Evolutionary conservation across 2,329 filamentous ascomycete species (phyloP), one percentile per base, ranked within the genome.

Genomic region (Penicillium expansum): DNA sequence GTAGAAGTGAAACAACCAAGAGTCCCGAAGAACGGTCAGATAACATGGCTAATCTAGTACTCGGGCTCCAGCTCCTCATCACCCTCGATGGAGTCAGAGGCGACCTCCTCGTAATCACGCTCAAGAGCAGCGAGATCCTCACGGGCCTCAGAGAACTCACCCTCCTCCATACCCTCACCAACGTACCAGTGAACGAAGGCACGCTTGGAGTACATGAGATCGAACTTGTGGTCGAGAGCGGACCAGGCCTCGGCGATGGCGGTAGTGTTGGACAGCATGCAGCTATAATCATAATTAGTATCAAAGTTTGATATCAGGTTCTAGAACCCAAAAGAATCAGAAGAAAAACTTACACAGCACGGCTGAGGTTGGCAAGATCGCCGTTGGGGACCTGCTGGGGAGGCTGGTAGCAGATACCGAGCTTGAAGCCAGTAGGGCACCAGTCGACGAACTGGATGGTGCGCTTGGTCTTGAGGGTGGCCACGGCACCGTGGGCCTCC

Each of bases 111-210:
- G 82, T 99, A 99, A 77, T 99, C 93, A 69, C 92, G 89, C 86
- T 99, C 94, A 63, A 99, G 86, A 69, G 94, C 94, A 77, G 94
- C 94, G 77, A 99, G 83, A 82, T 99, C 94, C 83, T 99, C 94
- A 78, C 94, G 92, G 65, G 94, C 94, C 84, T 99, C 94, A 56
- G 91, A 96, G 86, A 99, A 99, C 81, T 99, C 94, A 79, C 94
- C 94, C 80, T 99, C 94, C 85, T 99, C 94, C 94, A 99, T 99
- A 87, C 94, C 94, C 85, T 97, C 94, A 82, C 94, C 94, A 75
- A 99, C 94, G 73, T 97, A 99, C 94, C 94, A 99, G 83, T 99
- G 94, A 65, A 99, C 94, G 81, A 99, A 99, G 62, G 94, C 94
- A 83, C 94, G 94, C 89, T 99, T 99, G 78, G 91, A 95, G 88